Evolutionary conservation across 177 flowering plant species (phyloP).

Genomic region (Vitis hybrid): DNA sequence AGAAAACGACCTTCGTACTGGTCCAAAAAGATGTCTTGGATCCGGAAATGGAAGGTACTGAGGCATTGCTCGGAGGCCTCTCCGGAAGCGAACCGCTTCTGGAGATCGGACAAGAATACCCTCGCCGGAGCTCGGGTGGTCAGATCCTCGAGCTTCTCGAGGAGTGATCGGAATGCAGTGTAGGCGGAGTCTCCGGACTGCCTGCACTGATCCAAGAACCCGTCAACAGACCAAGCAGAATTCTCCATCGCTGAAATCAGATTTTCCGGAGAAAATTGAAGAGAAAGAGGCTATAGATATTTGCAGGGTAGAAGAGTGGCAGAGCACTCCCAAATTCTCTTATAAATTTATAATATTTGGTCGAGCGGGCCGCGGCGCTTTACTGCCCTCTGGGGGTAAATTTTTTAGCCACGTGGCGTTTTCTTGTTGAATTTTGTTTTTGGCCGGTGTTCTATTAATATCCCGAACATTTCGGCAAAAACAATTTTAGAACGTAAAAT

Average conservation of each 20-base stretch:
- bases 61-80: slow-evolving; percentile 53
- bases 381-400: too few species aligned
- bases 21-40: slow-evolving; percentile 67
- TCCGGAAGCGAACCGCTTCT: slow-evolving; percentile 46
- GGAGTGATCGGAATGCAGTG: slow-evolving; percentile 57
- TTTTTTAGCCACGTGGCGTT: too few species aligned
- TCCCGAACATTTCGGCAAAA: too few species aligned
- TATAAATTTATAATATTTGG: too few species aligned
- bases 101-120: slow-evolving; percentile 67
- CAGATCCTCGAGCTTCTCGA: slow-evolving; percentile 82
- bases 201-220: slow-evolving; percentile 62
- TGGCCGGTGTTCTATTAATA: too few species aligned
- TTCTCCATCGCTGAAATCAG: background rate
- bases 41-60: slow-evolving; percentile 66
- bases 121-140: slow-evolving; percentile 63
- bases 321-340: too few species aligned
- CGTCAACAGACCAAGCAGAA: slow-evolving; percentile 36
- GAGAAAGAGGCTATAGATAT: background rate
- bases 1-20: slow-evolving; percentile 53
- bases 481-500: too few species aligned
- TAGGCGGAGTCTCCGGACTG: slow-evolving; percentile 89
- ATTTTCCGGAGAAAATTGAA: slow-evolving; percentile 1
- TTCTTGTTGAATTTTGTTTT: too few species aligned
- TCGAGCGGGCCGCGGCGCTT: too few species aligned
- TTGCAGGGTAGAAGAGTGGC: background rate